Percentiles rank a stretch among this genome's conserved stretches.
These are phyloP conservation scores for Dionaea muscipula DNA, from an alignment of 179 eudicot genomes.

Conservation along the genomic window DNA sequence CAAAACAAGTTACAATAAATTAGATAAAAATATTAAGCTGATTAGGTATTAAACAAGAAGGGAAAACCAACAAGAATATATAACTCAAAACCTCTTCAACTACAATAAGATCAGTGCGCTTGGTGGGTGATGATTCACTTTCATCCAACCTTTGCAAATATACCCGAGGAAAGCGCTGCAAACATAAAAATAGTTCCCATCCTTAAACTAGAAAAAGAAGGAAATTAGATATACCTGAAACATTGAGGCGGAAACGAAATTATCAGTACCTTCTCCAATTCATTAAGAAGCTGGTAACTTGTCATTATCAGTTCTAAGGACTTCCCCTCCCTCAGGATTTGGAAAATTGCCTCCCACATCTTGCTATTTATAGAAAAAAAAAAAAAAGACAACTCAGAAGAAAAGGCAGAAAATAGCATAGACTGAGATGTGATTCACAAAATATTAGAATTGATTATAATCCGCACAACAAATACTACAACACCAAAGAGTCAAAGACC, in stretches of 20 bases:
- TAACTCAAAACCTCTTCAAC: conserved; percentile 46
- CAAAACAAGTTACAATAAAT: not conserved
- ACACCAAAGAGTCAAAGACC: no score
- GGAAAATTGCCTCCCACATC: conserved; percentile 67
- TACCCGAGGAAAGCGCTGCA: conserved; percentile 67
- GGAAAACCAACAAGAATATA: no score
- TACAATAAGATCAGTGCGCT: conserved; percentile 28
- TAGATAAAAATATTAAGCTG: not conserved
- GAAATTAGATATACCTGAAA: not conserved
- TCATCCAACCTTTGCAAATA: conserved; percentile 21
- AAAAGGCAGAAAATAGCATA: no score
- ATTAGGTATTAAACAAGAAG: not conserved
- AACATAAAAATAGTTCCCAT: conserved; percentile 4
- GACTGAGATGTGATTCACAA: no score
- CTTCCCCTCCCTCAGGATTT: conserved; percentile 53
- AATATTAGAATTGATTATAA: no score
- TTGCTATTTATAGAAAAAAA: conserved; percentile 31
- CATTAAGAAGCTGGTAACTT: conserved; percentile 61
- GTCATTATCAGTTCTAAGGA: conserved; percentile 60
- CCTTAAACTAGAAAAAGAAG: not conserved
- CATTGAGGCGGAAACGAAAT: conserved; percentile 2
- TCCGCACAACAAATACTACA: no score
- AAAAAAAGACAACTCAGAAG: not conserved
- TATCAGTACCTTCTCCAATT: conserved; percentile 58
- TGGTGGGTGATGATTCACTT: conserved; percentile 17